phyloP scores from a whole-genome alignment of 2,329 filamentous ascomycete genomes.

The Colletotrichum sp. region DNA sequence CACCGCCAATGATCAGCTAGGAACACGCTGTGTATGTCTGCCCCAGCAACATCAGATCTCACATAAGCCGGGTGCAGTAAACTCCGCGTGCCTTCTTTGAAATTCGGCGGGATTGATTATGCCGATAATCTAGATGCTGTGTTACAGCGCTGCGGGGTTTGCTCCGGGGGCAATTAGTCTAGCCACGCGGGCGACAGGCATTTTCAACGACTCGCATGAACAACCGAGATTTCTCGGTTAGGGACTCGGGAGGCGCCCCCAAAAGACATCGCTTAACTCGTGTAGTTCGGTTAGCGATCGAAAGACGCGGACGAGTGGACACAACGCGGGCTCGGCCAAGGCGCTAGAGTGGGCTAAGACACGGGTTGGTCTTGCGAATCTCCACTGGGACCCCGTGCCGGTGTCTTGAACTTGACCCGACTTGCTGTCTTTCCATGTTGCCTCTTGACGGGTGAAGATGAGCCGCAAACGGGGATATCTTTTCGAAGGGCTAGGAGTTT shows the following conservation, averaged over 20 bases:
- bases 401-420: neutral
- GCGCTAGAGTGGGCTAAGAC: slow-evolving; percentile 15
- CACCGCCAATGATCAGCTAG: neutral
- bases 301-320: neutral
- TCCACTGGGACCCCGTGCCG: neutral
- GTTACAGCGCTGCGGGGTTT: neutral
- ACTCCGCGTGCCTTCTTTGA: neutral
- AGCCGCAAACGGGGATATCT: neutral
- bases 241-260: neutral
- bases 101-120: neutral
- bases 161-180: neutral
- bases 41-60: neutral
- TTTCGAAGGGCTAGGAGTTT: rapidly evolving
- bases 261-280: slow-evolving; percentile 15
- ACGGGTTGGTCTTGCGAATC: neutral
- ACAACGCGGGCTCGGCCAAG: slow-evolving; percentile 3
- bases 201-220: neutral
- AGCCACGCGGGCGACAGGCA: slow-evolving; percentile 10
- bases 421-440: neutral
- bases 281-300: neutral
- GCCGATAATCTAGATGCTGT: neutral
- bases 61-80: neutral
- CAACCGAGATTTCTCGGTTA: neutral
- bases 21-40: neutral
- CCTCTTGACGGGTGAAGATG: neutral